Base-by-base conservation (phyloP, 441 rosid genomes). In the Jatropha multifida region DNA sequence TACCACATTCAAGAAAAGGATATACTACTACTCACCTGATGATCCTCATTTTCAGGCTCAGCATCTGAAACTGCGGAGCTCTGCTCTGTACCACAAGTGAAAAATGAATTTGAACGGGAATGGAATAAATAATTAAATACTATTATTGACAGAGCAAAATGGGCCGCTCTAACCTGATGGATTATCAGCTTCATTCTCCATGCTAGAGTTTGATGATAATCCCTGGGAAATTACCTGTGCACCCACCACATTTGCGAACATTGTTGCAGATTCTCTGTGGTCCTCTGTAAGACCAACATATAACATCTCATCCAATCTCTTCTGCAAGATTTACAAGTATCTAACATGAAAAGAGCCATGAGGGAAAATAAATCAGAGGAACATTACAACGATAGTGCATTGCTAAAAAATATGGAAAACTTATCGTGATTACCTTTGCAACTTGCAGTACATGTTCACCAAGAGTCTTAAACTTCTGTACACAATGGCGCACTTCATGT, bases 261-360 rank as follows among this genome's bases (percentile, higher is more conserved):
- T 88, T 68, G 94, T 87, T 76, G 99, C 99, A 77, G 99, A 94
- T 85, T 96, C 97, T 78, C 83, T 88, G 79, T 94, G 98, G 66
- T 92, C 90, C 85, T 96, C 97, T n/a, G 99, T 96, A 71, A 96
- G 89, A 75, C 99, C 99, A 83, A 94, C 92, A 82, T 90, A 94
- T 77, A 96, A 79, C 98, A 96, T 96, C 82, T 80, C 83, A 82
- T 92, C 94, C 83, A 96, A 83, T 88, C 97, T 90, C 88, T 85
- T 96, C 99, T 96, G 94, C 92, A 92, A 80, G 81, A 87, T 84
- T 80, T 70, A 77, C 76, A 88, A 84, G 78, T 40, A 85, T 85
- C 81, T 81, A 85, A 78, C 84, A 82, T 87, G 80, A 81, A 85
- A 71, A 75, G 80, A 80, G 82, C 81, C 81, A 74, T 68, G 74